Base-by-base conservation (phyloP, 176 grass and related monocot species). In the Rhynchospora breviuscula region DNA sequence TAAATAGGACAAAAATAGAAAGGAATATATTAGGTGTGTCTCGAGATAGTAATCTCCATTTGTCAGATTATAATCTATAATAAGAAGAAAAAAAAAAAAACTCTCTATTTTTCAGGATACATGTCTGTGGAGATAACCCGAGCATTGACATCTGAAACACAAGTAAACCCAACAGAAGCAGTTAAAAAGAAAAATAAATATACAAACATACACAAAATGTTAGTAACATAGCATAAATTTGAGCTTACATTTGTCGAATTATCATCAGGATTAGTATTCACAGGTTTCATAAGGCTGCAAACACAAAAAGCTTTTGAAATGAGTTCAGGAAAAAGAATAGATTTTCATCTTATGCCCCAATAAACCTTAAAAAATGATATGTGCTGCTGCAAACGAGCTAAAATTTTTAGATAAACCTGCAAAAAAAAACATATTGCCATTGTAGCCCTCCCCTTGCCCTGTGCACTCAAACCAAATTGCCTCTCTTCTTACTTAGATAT, bases 51-150 rank as follows among this genome's bases (percentile, higher is more conserved):
- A 69, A 69, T 45, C 14, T 6, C 35, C 35, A 40, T 40, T 40
- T 40, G 35, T 40, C 35, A 40, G 35, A 40, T 40, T 40, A 40
- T 40, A 40, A 40, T 40, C 35, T 40, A 0, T 40, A 5, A 40
- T 40, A 40, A 1, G 19, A 11, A 23, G 25, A 22, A 22, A 48
- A 73, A 23, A 51, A 22, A 22, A 48, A 73, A 23, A 49, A 29
- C 26, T 18, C 23, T 7, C 22, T 51, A 77, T 53, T 54, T 78
- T 6, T 78, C 14, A 56, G 92, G 91, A 97, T 97, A 97, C 92
- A 85, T 85, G 85, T 94, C 85, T 97, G 90, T 81, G 94, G 90
- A 70, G 94, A 90, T 82, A 97, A 25, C 87, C 94, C 94, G 89
- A 84, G 81, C 94, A 97, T 94, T 7, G 88, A 25, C 91, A 92